Evolutionary conservation across 2,329 filamentous ascomycete genomes (phyloP), one percentile per base, ranked within the genome.

Genomic region (Xylaria sp.): DNA sequence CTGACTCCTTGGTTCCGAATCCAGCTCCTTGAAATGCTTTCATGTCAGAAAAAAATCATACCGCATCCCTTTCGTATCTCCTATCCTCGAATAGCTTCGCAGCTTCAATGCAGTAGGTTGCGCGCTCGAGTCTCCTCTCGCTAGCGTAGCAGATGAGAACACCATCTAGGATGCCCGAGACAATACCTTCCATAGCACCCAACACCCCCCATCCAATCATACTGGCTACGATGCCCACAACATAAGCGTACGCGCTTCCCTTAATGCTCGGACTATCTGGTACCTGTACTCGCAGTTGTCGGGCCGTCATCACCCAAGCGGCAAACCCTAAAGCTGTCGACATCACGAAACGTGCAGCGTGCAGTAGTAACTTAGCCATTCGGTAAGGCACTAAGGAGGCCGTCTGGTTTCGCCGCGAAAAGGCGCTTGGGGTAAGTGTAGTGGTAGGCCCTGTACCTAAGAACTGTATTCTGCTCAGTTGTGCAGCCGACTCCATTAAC

Each of bases 181-280:
- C 83, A 20, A 97, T 92, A 15, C 94, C 92, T 78, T 97, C 94
- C 87, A 97, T 95, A 1, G 94, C 92, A 32, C 94, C 94, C 60
- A 99, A 84, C 0, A 98, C 91, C 5, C 93, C 94, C 90, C 96
- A 99, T 8, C 96, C 96, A 74, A 99, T 98, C 64, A 95, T 94
- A 70, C 93, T 94, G 18, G 96, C 96, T 74, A 98, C 91, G 71
- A 99, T 81, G 10, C 94, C 96, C 25, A 99, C 93, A 1, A 98
- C 89, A 77, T 98, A 99, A 1, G 95, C 96, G 79, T 99, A 99
- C 28, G 96, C 86, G 75, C 94, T 97, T 9, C 96, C 96, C 55
- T 89, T 89, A 60, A 91, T 78, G 0, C 88, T 87, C 61, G 80
- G 73, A 1, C 85, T 86, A 48, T 84, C 86, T 66, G 80, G 90